A percentile compares a stretch with the other conserved stretches of the same genome.
phyloP scores from a whole-genome alignment of 495 filamentous ascomycete species.

The Cladorrhinum samala region DNA sequence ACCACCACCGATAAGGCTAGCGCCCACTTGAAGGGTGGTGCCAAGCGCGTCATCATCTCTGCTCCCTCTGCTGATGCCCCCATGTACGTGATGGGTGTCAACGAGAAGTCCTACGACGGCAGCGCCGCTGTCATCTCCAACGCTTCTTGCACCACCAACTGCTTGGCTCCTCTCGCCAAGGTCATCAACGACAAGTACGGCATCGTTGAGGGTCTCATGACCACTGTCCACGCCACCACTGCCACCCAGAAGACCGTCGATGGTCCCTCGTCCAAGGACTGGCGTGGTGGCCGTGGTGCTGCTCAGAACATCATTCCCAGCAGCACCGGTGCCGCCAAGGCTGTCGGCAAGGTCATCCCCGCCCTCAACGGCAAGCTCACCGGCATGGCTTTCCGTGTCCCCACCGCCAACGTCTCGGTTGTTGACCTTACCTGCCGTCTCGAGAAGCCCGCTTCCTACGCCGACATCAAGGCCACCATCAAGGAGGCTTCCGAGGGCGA shows the following conservation, averaged over 20 bases:
- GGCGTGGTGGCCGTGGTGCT: slow-evolving; percentile 96
- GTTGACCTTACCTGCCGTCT: slow-evolving; percentile 93
- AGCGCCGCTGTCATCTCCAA: slow-evolving; percentile 93
- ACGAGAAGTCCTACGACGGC: slow-evolving; percentile 85
- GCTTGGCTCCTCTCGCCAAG: slow-evolving; percentile 97
- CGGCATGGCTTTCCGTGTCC: slow-evolving; percentile 98
- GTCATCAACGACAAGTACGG: slow-evolving; percentile 96
- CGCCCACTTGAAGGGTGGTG: slow-evolving; percentile 95
- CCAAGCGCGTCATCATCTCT: slow-evolving; percentile 99
- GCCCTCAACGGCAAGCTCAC: slow-evolving; percentile 98
- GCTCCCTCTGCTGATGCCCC: slow-evolving; percentile 97
- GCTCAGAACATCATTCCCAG: slow-evolving; percentile 99
- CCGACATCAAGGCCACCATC: slow-evolving; percentile 86
- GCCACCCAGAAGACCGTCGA: slow-evolving; percentile 99
- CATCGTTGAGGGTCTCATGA: slow-evolving; percentile 99
- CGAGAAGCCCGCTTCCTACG: slow-evolving; percentile 85
- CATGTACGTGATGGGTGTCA: slow-evolving; percentile 99
- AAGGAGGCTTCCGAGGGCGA: slow-evolving; percentile 81
- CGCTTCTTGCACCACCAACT: slow-evolving; percentile 99
- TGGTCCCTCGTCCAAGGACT: slow-evolving; percentile 96
- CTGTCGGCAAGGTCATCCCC: slow-evolving; percentile 99
- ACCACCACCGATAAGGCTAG: slow-evolving; percentile 95
- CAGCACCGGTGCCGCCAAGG: slow-evolving; percentile 99
- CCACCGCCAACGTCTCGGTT: slow-evolving; percentile 97
- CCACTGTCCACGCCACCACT: slow-evolving; percentile 99